Base-by-base conservation (phyloP, 139 green algal species). In the Micromonas commoda region DNA sequence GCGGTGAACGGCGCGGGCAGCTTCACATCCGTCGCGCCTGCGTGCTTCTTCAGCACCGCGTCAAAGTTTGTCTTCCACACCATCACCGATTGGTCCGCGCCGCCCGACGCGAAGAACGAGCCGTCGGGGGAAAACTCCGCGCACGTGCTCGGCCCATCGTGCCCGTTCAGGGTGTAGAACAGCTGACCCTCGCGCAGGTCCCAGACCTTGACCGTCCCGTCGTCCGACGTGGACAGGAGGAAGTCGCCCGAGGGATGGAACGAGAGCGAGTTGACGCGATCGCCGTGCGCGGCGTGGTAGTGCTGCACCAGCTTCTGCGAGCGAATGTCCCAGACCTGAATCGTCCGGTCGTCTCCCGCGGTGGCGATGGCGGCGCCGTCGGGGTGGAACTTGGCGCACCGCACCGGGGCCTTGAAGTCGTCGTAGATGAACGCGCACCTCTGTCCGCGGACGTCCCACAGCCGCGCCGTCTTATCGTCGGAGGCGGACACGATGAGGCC, bases 1-100 rank as follows among this genome's bases (percentile, higher is more conserved):
- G n/a, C n/a, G n/a, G n/a, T n/a, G n/a, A n/a, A n/a, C n/a, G n/a
- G n/a, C n/a, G 1, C 54, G 54, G n/a, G n/a, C 54, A 31, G n/a
- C 54, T 1, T 65, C 54, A 1, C 28, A 2, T 65, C 28, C 54
- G n/a, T 16, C 54, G n/a, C 28, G n/a, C 28, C 2, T 3, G n/a
- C 24, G n/a, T 39, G 16, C 16, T 70, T 31, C 20, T 53, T 32
- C 1, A 74, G 35, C 21, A 53, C 24, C 20, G 89, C 80, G 80
- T 97, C 91, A 82, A 96, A 97, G 82, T 95, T 95, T 23, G 90
- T 94, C 71, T 87, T 90, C 92, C 92, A 97, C 28, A 96, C 87
- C 85, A 96, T 92, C 34, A 95, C 90, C 85, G 92, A 86, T 81
- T 94, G 88, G 76, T 97, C 92, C 5, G 85, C 89, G 1, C 91